Percentiles rank a stretch among this genome's conserved stretches.
phyloP scores from a whole-genome alignment of 2,329 filamentous ascomycete species.

The Grosmannia serpens region DNA sequence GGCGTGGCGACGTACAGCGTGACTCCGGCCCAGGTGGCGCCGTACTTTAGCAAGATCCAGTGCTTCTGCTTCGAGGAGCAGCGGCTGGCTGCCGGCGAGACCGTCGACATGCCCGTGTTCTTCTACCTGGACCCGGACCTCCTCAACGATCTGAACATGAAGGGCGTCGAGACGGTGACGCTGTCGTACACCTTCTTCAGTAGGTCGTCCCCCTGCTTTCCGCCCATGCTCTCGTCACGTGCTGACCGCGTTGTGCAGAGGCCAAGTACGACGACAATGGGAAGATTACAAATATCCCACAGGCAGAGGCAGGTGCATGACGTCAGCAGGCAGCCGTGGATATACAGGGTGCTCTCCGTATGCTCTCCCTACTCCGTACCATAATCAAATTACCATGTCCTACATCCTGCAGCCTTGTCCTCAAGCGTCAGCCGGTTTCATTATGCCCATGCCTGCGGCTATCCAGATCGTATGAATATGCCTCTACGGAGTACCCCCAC shows the following conservation, averaged over 20 bases:
- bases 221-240: too few species aligned
- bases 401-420: too few species aligned
- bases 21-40: constrained; percentile 87
- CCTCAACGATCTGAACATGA: constrained; percentile 85
- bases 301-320: too few species aligned
- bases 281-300: constrained; percentile 36
- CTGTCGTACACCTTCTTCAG: constrained; percentile 98
- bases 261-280: constrained; percentile 78
- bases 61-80: constrained; percentile 99
- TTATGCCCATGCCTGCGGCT: too few species aligned
- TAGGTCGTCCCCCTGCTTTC: constrained; percentile 38
- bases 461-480: too few species aligned
- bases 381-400: too few species aligned
- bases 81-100: constrained; percentile 85
- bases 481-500: too few species aligned
- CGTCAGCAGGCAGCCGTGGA: too few species aligned
- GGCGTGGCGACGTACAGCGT: constrained; percentile 97
- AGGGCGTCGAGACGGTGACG: constrained; percentile 86
- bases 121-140: constrained; percentile 98
- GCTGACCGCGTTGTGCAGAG: constrained; percentile 35
- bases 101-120: constrained; percentile 98
- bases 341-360: too few species aligned
- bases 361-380: too few species aligned
- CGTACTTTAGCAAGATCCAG: constrained; percentile 99
- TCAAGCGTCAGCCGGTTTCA: too few species aligned